phyloP scores from a whole-genome alignment of 177 flowering plant genomes.

The Vitis hybrid region DNA sequence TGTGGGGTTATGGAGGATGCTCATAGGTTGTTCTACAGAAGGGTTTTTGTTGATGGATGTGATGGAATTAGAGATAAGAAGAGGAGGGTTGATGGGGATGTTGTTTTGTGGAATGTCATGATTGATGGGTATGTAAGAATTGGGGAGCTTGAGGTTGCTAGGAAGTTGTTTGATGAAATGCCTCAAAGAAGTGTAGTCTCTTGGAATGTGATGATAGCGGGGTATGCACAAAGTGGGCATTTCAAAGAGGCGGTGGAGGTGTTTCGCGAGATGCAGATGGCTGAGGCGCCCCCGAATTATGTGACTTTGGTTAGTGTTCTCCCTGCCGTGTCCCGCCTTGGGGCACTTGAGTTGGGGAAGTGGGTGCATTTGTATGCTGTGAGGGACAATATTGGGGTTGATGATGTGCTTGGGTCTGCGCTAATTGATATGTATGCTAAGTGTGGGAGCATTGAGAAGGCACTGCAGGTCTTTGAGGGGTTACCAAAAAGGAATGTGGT shows the following conservation, averaged over 20 bases:
- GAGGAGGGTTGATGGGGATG: conserved; percentile 32
- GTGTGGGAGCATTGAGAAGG: conserved; percentile 53
- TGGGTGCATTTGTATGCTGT: conserved; percentile 54
- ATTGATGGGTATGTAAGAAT: conserved; percentile 44
- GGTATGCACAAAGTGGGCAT: conserved; percentile 47
- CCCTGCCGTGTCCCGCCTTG: conserved; percentile 47
- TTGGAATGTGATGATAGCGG: conserved; percentile 62
- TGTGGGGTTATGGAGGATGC: conserved; percentile 52
- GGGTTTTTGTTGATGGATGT: background rate
- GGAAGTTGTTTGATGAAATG: conserved; percentile 49
- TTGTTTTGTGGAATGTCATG: conserved; percentile 56
- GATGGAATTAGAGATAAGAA: background rate
- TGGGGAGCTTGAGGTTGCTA: conserved; percentile 32
- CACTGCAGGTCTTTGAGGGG: conserved; percentile 39
- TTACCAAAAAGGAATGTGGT: conserved; percentile 24
- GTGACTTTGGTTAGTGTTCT: conserved; percentile 57
- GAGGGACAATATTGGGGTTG: conserved; percentile 34
- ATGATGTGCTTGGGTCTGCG: conserved; percentile 57
- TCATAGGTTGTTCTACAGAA: conserved; percentile 22
- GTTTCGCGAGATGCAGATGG: conserved; percentile 51
- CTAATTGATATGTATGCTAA: conserved; percentile 60
- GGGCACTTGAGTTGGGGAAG: conserved; percentile 52
- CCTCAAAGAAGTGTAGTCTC: conserved; percentile 56
- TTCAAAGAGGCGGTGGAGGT: conserved; percentile 47
- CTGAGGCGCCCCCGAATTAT: conserved; percentile 37